A percentile compares a stretch with the other conserved stretches of the same genome.
These are phyloP conservation scores for Ampelomyces quisqualis DNA, from an alignment of 2,329 filamentous ascomycete species.

Conservation along the genomic window DNA sequence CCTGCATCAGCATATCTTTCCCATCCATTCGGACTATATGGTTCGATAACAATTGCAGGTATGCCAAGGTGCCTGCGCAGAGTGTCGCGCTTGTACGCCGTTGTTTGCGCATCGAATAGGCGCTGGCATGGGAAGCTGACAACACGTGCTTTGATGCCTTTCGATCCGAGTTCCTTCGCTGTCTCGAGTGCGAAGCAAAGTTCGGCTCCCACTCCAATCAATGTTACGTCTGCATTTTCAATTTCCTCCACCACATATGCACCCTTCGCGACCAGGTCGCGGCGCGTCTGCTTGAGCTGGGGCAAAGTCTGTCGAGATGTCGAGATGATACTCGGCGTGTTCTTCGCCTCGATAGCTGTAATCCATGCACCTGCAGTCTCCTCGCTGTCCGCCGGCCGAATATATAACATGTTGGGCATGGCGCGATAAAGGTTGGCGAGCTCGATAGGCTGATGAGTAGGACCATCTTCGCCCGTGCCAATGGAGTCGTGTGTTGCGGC, in stretches of 20 bases:
- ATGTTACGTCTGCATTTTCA: constrained; percentile 50
- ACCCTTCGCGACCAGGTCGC: constrained; percentile 48
- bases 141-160: constrained; percentile 48
- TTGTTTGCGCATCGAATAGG: constrained; percentile 51
- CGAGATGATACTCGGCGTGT: constrained; percentile 53
- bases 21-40: constrained; percentile 60
- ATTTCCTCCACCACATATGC: constrained; percentile 52
- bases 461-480: constrained; percentile 61
- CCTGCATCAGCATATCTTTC: constrained; percentile 62
- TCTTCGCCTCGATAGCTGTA: constrained; percentile 48
- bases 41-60: constrained; percentile 61
- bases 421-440: constrained; percentile 59
- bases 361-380: constrained; percentile 59
- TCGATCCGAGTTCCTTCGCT: constrained; percentile 43
- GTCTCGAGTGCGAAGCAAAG: constrained; percentile 51
- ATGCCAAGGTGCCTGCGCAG: constrained; percentile 46
- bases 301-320: constrained; percentile 50
- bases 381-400: constrained; percentile 61
- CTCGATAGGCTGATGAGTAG: constrained; percentile 63
- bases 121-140: constrained; percentile 55
- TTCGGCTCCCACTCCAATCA: constrained; percentile 55
- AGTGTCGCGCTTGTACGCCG: constrained; percentile 51
- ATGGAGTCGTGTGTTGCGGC: constrained; percentile 61
- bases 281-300: constrained; percentile 45
- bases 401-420: constrained; percentile 64